A percentile compares a stretch with the other conserved stretches of the same genome.
Evolutionary conservation across 352 stramenopile genomes (phyloP).

Genomic region (Aphanomyces invadans): DNA sequence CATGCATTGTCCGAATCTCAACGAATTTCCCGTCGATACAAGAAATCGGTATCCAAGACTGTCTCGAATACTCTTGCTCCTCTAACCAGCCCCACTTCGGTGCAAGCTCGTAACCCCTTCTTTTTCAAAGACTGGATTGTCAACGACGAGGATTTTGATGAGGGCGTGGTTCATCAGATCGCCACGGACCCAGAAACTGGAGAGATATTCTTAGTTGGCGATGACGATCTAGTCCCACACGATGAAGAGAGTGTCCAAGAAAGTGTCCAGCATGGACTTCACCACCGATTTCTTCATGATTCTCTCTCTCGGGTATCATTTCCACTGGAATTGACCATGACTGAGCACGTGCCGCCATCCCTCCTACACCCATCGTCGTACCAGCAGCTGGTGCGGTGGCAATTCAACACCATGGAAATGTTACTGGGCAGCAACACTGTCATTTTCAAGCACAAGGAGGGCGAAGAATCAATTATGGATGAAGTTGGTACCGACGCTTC

Average conservation of each 20-base stretch:
- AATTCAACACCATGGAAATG: constrained; percentile 24
- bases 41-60: constrained; percentile 1
- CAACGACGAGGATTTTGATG: background rate
- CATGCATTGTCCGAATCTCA: constrained; percentile 5
- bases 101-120: background rate
- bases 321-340: constrained; percentile 14
- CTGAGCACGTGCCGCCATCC: background rate
- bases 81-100: background rate
- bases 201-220: constrained; percentile 16
- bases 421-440: constrained; percentile 20
- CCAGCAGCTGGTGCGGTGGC: constrained; percentile 19
- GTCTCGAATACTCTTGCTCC: background rate
- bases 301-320: constrained; percentile 2
- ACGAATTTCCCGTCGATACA: constrained; percentile 18
- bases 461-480: background rate
- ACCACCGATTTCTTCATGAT: constrained; percentile 24
- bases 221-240: background rate
- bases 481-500: background rate
- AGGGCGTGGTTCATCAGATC: background rate
- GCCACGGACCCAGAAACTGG: constrained; percentile 19
- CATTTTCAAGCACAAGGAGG: constrained; percentile 19
- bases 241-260: constrained; percentile 9
- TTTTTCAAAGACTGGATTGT: background rate
- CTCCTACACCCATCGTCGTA: constrained; percentile 8
- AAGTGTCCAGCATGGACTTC: constrained; percentile 12